Conservation (phyloP, 768 basidiomycete genomes). For the Boletus barrowsii region DNA sequence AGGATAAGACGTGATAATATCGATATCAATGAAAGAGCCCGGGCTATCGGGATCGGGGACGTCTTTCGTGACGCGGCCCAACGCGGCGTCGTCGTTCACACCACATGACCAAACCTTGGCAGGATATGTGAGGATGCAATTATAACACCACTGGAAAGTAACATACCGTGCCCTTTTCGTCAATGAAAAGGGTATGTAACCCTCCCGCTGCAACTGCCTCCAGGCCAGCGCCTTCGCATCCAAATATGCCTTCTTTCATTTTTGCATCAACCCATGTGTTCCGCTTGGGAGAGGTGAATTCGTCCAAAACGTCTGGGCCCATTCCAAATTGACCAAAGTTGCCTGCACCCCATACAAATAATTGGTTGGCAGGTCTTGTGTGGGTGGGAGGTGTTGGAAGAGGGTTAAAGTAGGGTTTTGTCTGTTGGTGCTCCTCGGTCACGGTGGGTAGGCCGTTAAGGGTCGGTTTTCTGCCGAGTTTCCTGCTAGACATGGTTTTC, state of each 20-base stretch:
- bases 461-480: slow-evolving; percentile 30
- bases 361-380: slow-evolving; percentile 60
- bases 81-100: slow-evolving; percentile 84
- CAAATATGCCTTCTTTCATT: slow-evolving; percentile 69
- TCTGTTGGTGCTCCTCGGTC: slow-evolving; percentile 37
- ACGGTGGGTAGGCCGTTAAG: slow-evolving; percentile 29
- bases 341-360: slow-evolving; percentile 89
- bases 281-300: slow-evolving; percentile 72
- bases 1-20: slow-evolving; percentile 51
- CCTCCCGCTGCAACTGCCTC: slow-evolving; percentile 82
- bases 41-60: slow-evolving; percentile 59
- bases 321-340: slow-evolving; percentile 96
- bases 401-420: slow-evolving; percentile 61
- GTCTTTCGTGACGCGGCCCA: slow-evolving; percentile 72
- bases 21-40: slow-evolving; percentile 52
- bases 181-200: slow-evolving; percentile 84
- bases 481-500: slow-evolving; percentile 24
- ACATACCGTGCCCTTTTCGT: slow-evolving; percentile 86
- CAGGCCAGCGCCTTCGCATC: slow-evolving; percentile 71
- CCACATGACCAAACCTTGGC: slow-evolving; percentile 80
- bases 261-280: slow-evolving; percentile 76
- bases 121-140: slow-evolving; percentile 2
- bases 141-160: background rate
- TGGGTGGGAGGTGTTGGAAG: slow-evolving; percentile 58
- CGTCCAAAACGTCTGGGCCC: slow-evolving; percentile 69